Evolutionary conservation across 495 filamentous ascomycete species (phyloP), one percentile per base, ranked within the genome.

Genomic region (Penicillium maclennaniae): DNA sequence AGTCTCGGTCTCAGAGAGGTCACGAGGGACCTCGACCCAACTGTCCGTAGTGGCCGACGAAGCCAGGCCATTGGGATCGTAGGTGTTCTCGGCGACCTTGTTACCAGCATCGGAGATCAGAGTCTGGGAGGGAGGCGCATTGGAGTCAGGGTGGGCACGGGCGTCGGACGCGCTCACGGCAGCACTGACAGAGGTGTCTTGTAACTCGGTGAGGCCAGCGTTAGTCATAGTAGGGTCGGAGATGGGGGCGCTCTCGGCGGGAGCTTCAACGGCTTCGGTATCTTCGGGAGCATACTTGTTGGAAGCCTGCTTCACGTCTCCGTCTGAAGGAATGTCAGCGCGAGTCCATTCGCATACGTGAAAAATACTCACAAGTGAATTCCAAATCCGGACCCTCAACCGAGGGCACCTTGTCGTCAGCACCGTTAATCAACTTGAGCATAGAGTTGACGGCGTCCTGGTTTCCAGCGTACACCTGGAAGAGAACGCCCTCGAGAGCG

Each of bases 401-500:
- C 85, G 43, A 69, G 62, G 1, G 31, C 8, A 90, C 81, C 57
- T 77, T 79, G 51, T 97, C 91, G 31, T 88, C 83, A 21, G 79
- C 81, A 23, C 92, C 93, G 42, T 89, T 77, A 49, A 95, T 87
- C 37, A 99, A 74, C 71, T 89, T 95, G 57, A 90, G 66, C 76
- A 95, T 92, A 12, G 88, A 82, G 34, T 79, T 75, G 15, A 99
- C 89, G 16, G 91, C 92, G 58, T 80, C 79, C 44, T 87, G 80
- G 57, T 91, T 87, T 27, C 95, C 95, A 19, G 83, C 86, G 69
- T 99, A 99, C 37, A 97, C 86, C 61, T 88, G 78, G 46, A 92
- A 83, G 39, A 99, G 78, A 25, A 93, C 86, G 46, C 88, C 90
- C 70, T 99, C 95, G 53, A 97, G 87, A 40, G 91, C 93, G 69